Percentiles rank a stretch among this genome's conserved stretches.
Conservation (phyloP, 495 filamentous ascomycete species). For the Annulohypoxylon maeteangense region DNA sequence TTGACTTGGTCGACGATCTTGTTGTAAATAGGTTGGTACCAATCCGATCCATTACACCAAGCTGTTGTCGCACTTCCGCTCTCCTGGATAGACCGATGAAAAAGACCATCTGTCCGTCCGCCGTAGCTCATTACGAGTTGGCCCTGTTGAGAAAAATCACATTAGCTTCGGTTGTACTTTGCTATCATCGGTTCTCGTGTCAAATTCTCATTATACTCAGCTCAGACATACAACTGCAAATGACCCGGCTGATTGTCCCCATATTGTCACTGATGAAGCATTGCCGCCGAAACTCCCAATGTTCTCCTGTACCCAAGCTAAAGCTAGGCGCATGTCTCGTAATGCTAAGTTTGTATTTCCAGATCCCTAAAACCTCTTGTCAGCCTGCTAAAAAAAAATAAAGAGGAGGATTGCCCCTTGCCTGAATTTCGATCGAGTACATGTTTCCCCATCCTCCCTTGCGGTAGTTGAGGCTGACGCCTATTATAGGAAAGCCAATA, state of each 20-base stretch:
- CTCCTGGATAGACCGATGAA: slow-evolving; percentile 64
- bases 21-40: slow-evolving; percentile 56
- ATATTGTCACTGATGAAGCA: slow-evolving; percentile 54
- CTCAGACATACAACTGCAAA: slow-evolving; percentile 48
- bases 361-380: slow-evolving; percentile 35
- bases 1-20: slow-evolving; percentile 52
- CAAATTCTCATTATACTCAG: neutral
- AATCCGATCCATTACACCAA: slow-evolving; percentile 50
- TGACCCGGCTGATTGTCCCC: slow-evolving; percentile 52
- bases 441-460: slow-evolving; percentile 61
- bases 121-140: slow-evolving; percentile 50
- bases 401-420: neutral
- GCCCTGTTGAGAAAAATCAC: slow-evolving; percentile 22
- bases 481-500: slow-evolving; percentile 58
- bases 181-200: neutral
- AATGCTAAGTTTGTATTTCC: slow-evolving; percentile 54
- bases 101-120: slow-evolving; percentile 60
- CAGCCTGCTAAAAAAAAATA: neutral
- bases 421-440: slow-evolving; percentile 58
- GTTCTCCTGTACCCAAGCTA: slow-evolving; percentile 69
- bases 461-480: slow-evolving; percentile 56
- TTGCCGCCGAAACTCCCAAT: slow-evolving; percentile 68
- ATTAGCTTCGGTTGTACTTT: neutral
- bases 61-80: slow-evolving; percentile 51
- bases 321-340: slow-evolving; percentile 64